phyloP scores from a whole-genome alignment of 2,329 filamentous ascomycete species.

The Penicillium sp. region DNA sequence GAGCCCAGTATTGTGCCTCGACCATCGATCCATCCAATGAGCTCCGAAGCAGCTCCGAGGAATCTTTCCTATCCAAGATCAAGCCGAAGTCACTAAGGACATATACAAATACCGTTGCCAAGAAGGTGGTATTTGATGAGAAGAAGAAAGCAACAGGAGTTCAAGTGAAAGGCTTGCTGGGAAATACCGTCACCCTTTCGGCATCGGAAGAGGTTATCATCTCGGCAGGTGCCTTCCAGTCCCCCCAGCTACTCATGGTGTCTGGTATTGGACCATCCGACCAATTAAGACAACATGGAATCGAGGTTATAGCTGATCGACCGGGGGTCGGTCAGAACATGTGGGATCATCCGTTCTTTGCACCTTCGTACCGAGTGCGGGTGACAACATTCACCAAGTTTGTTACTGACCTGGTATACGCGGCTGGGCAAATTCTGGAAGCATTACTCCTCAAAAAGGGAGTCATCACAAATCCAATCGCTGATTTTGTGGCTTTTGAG shows the following conservation, averaged over 20 bases:
- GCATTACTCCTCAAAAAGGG: slow-evolving; percentile 19
- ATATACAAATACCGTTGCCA: slow-evolving; percentile 44
- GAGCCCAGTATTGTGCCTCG: slow-evolving; percentile 40
- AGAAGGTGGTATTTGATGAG: slow-evolving; percentile 43
- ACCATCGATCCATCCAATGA: slow-evolving; percentile 28
- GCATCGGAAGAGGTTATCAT: slow-evolving; percentile 52
- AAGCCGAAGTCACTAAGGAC: slow-evolving; percentile 38
- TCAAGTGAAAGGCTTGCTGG: slow-evolving; percentile 24
- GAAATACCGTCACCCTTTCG: slow-evolving; percentile 36
- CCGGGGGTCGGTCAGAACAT: slow-evolving; percentile 40
- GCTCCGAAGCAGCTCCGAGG: slow-evolving; percentile 32
- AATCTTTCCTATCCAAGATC: slow-evolving; percentile 35
- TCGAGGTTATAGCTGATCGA: slow-evolving; percentile 28
- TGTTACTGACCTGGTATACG: slow-evolving; percentile 15
- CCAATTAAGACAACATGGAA: slow-evolving; percentile 25
- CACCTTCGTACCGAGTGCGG: slow-evolving; percentile 27
- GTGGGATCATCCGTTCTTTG: slow-evolving; percentile 36
- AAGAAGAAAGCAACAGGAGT: slow-evolving; percentile 46
- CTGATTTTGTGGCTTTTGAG: slow-evolving; percentile 33
- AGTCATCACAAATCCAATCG: slow-evolving; percentile 24
- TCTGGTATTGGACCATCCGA: slow-evolving; percentile 49
- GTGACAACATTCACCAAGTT: slow-evolving; percentile 26
- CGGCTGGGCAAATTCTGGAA: slow-evolving; percentile 10
- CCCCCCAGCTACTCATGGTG: slow-evolving; percentile 53
- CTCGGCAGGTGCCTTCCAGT: slow-evolving; percentile 53